phyloP scores from a whole-genome alignment of 257 asterid genomes.

The Nyctanthes arbortristis region DNA sequence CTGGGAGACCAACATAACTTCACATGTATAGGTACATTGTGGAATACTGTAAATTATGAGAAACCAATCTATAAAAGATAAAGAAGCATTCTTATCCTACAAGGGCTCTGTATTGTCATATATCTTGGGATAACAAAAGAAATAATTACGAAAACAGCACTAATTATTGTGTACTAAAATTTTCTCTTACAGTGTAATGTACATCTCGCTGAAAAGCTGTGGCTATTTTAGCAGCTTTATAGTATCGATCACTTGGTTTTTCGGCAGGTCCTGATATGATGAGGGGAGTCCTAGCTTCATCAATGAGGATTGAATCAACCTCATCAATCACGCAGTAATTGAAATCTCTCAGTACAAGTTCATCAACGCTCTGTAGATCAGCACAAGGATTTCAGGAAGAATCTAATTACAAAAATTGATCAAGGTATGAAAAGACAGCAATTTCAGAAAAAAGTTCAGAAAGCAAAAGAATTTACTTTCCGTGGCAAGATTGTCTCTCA shows the following conservation, averaged over 20 bases:
- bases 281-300: conserved; percentile 99
- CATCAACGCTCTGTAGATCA: conserved; percentile 82
- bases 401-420: conserved; percentile 16
- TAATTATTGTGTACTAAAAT: conserved; percentile 20
- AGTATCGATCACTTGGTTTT: conserved; percentile 91
- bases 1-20: not conserved
- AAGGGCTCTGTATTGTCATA: not conserved
- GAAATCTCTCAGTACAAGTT: conserved; percentile 89
- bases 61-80: not conserved
- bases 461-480: conserved; percentile 63
- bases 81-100: not conserved
- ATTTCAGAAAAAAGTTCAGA: conserved; percentile 18
- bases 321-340: conserved; percentile 95
- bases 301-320: conserved; percentile 97
- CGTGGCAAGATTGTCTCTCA: conserved; percentile 99
- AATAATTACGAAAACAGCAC: not conserved
- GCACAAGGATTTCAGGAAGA: conserved; percentile 29
- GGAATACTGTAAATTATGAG: not conserved
- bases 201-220: conserved; percentile 83
- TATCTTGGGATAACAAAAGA: not conserved
- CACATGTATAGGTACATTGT: not conserved
- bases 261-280: conserved; percentile 98
- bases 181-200: conserved; percentile 87
- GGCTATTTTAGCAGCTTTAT: conserved; percentile 96
- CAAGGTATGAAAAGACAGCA: conserved; percentile 20